phyloP scores from a whole-genome alignment of 148 eudicot genomes.

The Silene latifolia region DNA sequence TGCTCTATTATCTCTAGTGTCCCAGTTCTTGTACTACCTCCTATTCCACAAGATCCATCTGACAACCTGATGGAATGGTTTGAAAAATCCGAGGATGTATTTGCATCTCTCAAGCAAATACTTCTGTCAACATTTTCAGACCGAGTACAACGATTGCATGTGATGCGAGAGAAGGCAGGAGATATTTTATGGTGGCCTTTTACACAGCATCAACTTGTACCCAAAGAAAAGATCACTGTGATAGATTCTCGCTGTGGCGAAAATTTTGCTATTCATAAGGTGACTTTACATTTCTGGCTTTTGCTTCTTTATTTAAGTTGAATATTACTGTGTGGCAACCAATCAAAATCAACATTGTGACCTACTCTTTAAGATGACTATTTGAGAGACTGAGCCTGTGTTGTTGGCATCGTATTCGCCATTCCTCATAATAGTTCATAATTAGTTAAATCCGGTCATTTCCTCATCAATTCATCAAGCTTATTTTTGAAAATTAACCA shows the following conservation, averaged over 20 bases:
- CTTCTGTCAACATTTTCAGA: slow-evolving; percentile 53
- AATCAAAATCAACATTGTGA: background rate
- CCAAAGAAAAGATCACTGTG: slow-evolving; percentile 68
- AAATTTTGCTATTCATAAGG: slow-evolving; percentile 85
- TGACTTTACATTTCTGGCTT: slow-evolving; percentile 21
- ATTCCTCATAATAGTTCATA: background rate
- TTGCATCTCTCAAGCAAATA: slow-evolving; percentile 61
- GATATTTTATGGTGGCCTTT: slow-evolving; percentile 97
- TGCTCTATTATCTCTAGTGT: slow-evolving; percentile 41
- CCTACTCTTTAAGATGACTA: background rate
- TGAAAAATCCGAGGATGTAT: slow-evolving; percentile 49
- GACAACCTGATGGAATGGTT: slow-evolving; percentile 83
- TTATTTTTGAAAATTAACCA: slow-evolving; percentile 3
- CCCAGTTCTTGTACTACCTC: slow-evolving; percentile 85
- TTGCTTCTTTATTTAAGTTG: background rate
- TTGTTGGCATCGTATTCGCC: background rate
- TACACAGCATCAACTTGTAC: slow-evolving; percentile 90
- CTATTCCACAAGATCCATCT: slow-evolving; percentile 74
- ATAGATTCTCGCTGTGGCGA: slow-evolving; percentile 98
- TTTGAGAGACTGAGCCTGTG: background rate
- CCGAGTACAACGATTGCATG: slow-evolving; percentile 61
- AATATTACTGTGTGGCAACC: background rate
- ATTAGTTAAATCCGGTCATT: background rate
- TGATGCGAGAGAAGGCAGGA: slow-evolving; percentile 69
- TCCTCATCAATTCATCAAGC: background rate